These are phyloP conservation scores for Phialemonium atrogriseum DNA, from an alignment of 2,329 filamentous ascomycete species.

Conservation along the genomic window DNA sequence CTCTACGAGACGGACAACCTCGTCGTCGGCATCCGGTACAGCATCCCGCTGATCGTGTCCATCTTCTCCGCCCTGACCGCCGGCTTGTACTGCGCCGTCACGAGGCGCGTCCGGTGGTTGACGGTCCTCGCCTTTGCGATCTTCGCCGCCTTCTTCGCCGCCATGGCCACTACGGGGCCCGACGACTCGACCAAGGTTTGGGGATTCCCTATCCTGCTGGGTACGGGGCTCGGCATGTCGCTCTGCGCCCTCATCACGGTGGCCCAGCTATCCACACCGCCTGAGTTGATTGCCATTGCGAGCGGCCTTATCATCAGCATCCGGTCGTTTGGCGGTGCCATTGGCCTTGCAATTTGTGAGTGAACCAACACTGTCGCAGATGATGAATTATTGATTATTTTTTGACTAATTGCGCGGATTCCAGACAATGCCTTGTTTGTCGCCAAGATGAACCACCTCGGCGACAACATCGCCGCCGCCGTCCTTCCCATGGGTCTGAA, in stretches of 20 bases:
- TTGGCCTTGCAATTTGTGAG: conserved; percentile 36
- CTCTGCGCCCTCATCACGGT: conserved; percentile 25
- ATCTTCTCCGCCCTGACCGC: conserved; percentile 20
- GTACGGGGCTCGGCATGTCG: conserved; percentile 25
- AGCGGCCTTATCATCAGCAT: conserved; percentile 25
- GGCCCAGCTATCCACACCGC: conserved; percentile 28
- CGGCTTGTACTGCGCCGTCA: conserved; percentile 21
- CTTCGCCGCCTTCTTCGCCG: conserved; percentile 23
- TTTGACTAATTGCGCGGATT: too few relatives aligned
- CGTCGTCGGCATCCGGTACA: conserved; percentile 22
- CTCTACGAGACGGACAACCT: conserved; percentile 27
- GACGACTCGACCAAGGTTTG: conserved; percentile 18
- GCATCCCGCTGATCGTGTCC: conserved; percentile 22
- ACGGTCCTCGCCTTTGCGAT: conserved; percentile 17
- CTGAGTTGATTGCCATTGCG: conserved; percentile 23
- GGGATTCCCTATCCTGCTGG: conserved; percentile 25
- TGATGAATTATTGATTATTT: not conserved
- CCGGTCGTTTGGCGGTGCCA: conserved; percentile 35
- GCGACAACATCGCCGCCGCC: conserved; percentile 22
- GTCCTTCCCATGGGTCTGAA: conserved; percentile 21
- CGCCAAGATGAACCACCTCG: conserved; percentile 17
- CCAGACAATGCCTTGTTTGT: conserved; percentile 17
- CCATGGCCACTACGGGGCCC: conserved; percentile 24
- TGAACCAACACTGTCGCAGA: not conserved
- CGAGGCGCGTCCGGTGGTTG: conserved; percentile 18